Evolutionary conservation across 2,329 filamentous ascomycete genomes (phyloP), one percentile per base, ranked within the genome.

Genomic region (Cadophora luteo-olivacea): DNA sequence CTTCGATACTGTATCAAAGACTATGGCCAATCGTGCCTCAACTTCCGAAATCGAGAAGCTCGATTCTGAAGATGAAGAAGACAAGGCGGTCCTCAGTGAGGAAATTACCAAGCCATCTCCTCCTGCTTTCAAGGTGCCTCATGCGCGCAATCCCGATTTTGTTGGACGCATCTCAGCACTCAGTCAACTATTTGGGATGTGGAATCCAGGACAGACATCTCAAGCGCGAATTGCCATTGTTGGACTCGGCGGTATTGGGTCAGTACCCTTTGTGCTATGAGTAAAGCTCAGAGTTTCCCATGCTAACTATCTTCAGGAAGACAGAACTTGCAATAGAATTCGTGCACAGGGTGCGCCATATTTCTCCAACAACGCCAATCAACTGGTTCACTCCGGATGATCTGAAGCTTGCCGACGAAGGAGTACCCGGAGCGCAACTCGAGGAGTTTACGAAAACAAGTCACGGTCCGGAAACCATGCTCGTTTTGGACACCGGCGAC

Each of bases 201-300:
- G 74, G 72, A 73, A 72, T 36, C 72, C 73, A 19, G 68, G 68
- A 16, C 58, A 66, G 19, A 73, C 67, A 48, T 64, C 62, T 12
- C 61, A 51, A 33, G 69, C 67, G 8, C 63, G 74, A 32, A 71
- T 74, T 41, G 72, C 70, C n/a, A 68, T 74, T 52, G 69, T 71
- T 45, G 74, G 73, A 5, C 64, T 75, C n/a, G 74, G 74, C 52
- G 74, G 74, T 25, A 70, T 72, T 60, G 74, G 74, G 73, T 74
- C 66, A 51, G 69, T 58, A 38, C 57, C 19, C 57, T 49, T 11
- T 29, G 29, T 3, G 29, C 22, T 25, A 29, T 25, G 14, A 55
- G 52, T 9, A 29, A 41, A 22, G 24, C 1, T 41, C 14, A 12
- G 7, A 11, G 41, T 36, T n/a, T 29, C 4, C 4, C 3, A 24